These are phyloP conservation scores for Phalaenopsis equestris DNA, from an alignment of 106 monocot species.

Conservation along the genomic window DNA sequence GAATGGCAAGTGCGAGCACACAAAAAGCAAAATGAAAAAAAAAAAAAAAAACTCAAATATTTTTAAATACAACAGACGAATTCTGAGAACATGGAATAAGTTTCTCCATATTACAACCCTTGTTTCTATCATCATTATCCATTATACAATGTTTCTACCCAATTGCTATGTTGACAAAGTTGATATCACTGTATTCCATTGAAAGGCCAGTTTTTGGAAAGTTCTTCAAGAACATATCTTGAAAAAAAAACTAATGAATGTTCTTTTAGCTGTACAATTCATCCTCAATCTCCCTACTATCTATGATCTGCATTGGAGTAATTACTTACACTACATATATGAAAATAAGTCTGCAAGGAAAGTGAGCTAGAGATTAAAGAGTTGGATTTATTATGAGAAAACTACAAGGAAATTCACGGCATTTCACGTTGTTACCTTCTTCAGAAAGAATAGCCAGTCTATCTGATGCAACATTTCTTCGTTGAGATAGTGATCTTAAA, in stretches of 20 bases:
- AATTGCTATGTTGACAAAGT: too few species aligned
- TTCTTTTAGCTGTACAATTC: not conserved
- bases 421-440: slow-evolving; percentile 37
- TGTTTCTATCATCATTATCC: too few species aligned
- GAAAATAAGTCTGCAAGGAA: not conserved
- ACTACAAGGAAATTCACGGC: not conserved
- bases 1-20: too few species aligned
- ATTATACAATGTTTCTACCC: too few species aligned
- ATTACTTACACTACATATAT: not conserved
- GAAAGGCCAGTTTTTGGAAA: too few species aligned
- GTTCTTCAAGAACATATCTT: too few species aligned
- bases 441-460: slow-evolving; percentile 58
- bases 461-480: slow-evolving; percentile 27
- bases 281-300: not conserved
- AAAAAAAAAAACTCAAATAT: too few species aligned
- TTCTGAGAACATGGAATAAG: too few species aligned
- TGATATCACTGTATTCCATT: too few species aligned
- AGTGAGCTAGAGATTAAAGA: not conserved
- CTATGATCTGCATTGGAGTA: not conserved
- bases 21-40: too few species aligned
- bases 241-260: not conserved
- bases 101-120: too few species aligned
- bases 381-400: not conserved
- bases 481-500: slow-evolving; percentile 28
- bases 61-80: too few species aligned